Percentiles rank a stretch among this genome's conserved stretches.
Evolutionary conservation across 2,329 filamentous ascomycete species (phyloP).

Genomic region (Botrytis aclada): DNA sequence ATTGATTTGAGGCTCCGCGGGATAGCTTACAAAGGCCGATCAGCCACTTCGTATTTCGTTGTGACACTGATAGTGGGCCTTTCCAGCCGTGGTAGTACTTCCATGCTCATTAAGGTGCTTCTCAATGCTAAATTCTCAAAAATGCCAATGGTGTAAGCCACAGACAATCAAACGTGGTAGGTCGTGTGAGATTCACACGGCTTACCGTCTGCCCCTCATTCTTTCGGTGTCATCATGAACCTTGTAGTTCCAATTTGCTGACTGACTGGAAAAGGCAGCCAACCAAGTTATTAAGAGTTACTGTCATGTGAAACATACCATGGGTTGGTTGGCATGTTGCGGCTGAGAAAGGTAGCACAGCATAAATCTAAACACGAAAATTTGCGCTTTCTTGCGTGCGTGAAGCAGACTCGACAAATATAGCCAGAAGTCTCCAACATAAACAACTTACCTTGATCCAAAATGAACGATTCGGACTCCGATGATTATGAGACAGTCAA

Average conservation of each 20-base stretch:
- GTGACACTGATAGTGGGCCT: background rate
- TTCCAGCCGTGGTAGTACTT: background rate
- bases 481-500: rapidly evolving
- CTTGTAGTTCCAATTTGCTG: background rate
- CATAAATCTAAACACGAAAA: background rate
- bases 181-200: background rate
- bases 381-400: background rate
- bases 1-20: background rate
- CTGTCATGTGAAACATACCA: background rate
- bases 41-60: background rate
- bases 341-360: background rate
- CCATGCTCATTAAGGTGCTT: background rate
- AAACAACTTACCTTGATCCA: background rate
- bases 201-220: background rate
- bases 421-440: no score
- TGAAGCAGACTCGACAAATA: background rate
- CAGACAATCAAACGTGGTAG: background rate
- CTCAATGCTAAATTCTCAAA: background rate
- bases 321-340: background rate
- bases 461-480: background rate
- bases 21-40: background rate
- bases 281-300: background rate
- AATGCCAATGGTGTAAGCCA: background rate
- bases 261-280: background rate
- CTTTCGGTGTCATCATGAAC: background rate